These are phyloP conservation scores for Coniosporium tulheliwenetii DNA, from an alignment of 2,329 filamentous ascomycete species.

Conservation along the genomic window DNA sequence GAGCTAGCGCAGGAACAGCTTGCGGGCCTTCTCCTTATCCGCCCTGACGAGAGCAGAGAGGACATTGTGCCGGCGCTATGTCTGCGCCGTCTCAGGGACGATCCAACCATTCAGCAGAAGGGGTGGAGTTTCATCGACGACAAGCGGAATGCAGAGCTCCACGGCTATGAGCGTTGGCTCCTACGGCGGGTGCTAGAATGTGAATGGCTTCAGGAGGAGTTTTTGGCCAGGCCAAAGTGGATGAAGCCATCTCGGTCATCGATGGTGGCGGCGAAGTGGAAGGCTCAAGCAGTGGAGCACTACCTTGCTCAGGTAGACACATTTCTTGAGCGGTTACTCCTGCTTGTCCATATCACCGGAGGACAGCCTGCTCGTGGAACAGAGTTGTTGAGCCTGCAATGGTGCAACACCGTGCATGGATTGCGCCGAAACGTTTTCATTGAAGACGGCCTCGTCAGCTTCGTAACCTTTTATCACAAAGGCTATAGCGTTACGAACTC, in stretches of 20 bases:
- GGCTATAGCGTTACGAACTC: conserved; percentile 10
- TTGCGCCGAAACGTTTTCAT: conserved; percentile 5
- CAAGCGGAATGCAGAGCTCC: neutral
- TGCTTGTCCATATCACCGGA: conserved; percentile 7
- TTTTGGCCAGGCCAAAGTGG: too few relatives aligned
- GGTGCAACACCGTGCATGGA: conserved; percentile 5
- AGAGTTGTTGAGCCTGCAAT: conserved; percentile 6
- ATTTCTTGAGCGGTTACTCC: conserved; percentile 6
- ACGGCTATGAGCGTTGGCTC: neutral
- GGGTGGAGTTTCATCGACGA: neutral
- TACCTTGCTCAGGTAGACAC: neutral
- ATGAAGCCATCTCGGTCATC: neutral
- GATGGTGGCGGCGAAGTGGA: neutral
- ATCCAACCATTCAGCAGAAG: neutral
- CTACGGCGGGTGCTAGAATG: neutral
- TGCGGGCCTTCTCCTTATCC: neutral
- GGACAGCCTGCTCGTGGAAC: too few relatives aligned
- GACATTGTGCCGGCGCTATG: neutral
- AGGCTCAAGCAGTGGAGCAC: neutral
- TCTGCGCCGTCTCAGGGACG: neutral
- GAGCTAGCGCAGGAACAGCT: too few relatives aligned
- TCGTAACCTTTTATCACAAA: neutral
- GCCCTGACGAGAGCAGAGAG: neutral
- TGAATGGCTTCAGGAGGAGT: too few relatives aligned
- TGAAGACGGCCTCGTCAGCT: conserved; percentile 5